Evolutionary conservation across 2,329 filamentous ascomycete genomes (phyloP), one percentile per base, ranked within the genome.

Genomic region (Penicillium paneum): DNA sequence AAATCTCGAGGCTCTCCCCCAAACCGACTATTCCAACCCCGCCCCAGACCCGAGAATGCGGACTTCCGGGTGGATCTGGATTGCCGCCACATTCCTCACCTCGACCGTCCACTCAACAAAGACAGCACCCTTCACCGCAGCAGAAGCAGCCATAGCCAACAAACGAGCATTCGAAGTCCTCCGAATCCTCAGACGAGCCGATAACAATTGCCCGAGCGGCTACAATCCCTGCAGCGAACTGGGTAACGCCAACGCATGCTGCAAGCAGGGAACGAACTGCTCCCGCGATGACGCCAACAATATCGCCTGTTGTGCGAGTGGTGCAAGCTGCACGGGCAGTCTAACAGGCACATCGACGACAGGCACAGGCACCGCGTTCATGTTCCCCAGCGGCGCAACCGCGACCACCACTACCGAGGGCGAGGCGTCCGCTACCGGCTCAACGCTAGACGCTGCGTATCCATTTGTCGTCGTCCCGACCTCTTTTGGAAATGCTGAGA

Each of bases 301-400:
- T 57, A 79, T 86, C 50, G 84, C 83, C 24, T 87, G 84, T 74
- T 87, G 84, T 70, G 83, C 83, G 0, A 75, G 71, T 26, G 78
- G 80, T 47, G 79, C 80, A 13, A 78, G 73, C 28, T 87, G 84
- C 64, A 85, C 83, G 0, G 84, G 84, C 2, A 78, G 74, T 8
- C 75, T 85, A 10, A 69, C 74, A 0, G 69, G 63, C 2, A 56
- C 66, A 1, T 62, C 56, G 4, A 54, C 59, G 1, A 57, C 58
- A 2, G 62, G 62, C 5, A 61, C 65, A 15, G 48, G 61, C 44
- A 64, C 60, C 53, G 69, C 64, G 46, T 75, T 74, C 57, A 64
- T 66, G 52, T 74, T 73, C 43, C 72, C 72, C 5, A 63, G 68
- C 17, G 65, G 67, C 17, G 68, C 66, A 28, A 64, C 66, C 2